Evolutionary conservation across 1,284 basidiomycete species (phyloP).

Genomic region (Cerrena zonata): DNA sequence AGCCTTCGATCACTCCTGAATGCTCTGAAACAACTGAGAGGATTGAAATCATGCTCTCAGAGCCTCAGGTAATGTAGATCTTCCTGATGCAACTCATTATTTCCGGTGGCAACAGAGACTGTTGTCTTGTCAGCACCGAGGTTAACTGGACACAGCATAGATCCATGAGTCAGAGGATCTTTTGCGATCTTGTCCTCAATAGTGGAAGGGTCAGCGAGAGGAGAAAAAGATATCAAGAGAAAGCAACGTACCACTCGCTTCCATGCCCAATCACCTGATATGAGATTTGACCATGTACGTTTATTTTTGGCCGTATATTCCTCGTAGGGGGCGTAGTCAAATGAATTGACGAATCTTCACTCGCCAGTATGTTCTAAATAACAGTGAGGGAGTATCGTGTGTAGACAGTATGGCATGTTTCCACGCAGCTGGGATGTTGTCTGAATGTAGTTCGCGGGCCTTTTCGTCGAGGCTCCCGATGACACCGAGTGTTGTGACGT

Average conservation of each 20-base stretch:
- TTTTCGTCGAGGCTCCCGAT: neutral
- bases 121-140: slow-evolving; percentile 20
- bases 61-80: no score
- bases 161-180: slow-evolving; percentile 8
- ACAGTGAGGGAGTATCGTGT: slow-evolving; percentile 11
- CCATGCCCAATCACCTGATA: slow-evolving; percentile 17
- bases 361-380: slow-evolving; percentile 11
- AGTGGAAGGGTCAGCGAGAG: neutral
- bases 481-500: neutral
- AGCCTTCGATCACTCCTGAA: no score
- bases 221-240: neutral
- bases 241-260: slow-evolving; percentile 10
- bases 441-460: neutral
- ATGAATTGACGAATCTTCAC: slow-evolving; percentile 8
- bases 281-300: slow-evolving; percentile 9
- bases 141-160: slow-evolving; percentile 14
- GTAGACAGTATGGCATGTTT: slow-evolving; percentile 11
- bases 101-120: no score
- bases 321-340: slow-evolving; percentile 9
- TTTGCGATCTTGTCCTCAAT: slow-evolving; percentile 14
- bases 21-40: no score
- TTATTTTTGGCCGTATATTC: slow-evolving; percentile 2
- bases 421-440: slow-evolving; percentile 10
- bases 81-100: no score
- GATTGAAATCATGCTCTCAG: no score